A percentile compares a stretch with the other conserved stretches of the same genome.
Conservation (phyloP, 1,284 basidiomycete genomes). For the Cryptococcus jaspeensis region DNA sequence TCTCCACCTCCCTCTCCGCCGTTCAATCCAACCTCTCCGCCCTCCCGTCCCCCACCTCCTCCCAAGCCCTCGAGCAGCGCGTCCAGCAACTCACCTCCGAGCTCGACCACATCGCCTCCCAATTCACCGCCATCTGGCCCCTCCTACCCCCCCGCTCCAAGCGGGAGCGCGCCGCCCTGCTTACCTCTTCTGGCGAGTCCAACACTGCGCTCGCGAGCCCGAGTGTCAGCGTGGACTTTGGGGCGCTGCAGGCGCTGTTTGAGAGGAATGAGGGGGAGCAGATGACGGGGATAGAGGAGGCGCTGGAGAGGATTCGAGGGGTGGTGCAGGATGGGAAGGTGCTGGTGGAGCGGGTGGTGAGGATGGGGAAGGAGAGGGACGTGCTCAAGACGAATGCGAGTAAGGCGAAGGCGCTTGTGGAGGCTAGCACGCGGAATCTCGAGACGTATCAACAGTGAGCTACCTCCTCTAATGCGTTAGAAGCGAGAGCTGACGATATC, state of each 20-base stretch:
- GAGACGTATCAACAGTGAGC: constrained; percentile 75
- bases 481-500: constrained; percentile 73
- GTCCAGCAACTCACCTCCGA: constrained; percentile 51
- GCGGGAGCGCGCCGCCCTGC: constrained; percentile 64
- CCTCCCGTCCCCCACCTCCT: constrained; percentile 20
- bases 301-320: constrained; percentile 70
- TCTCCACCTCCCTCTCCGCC: constrained; percentile 34
- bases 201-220: constrained; percentile 49
- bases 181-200: constrained; percentile 56
- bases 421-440: constrained; percentile 70
- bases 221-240: constrained; percentile 51
- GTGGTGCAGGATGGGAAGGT: constrained; percentile 75
- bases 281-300: constrained; percentile 60
- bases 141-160: constrained; percentile 74
- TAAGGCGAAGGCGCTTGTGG: constrained; percentile 80
- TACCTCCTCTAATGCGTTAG: constrained; percentile 53
- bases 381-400: constrained; percentile 85
- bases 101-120: constrained; percentile 59
- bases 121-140: constrained; percentile 72
- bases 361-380: constrained; percentile 82
- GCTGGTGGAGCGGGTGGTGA: constrained; percentile 74
- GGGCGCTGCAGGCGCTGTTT: constrained; percentile 47
- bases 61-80: constrained; percentile 29
- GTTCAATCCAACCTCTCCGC: constrained; percentile 30
- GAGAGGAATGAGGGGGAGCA: constrained; percentile 26